These are phyloP conservation scores for Cladophialophora yegresii DNA, from an alignment of 2,329 filamentous ascomycete species.

Conservation along the genomic window DNA sequence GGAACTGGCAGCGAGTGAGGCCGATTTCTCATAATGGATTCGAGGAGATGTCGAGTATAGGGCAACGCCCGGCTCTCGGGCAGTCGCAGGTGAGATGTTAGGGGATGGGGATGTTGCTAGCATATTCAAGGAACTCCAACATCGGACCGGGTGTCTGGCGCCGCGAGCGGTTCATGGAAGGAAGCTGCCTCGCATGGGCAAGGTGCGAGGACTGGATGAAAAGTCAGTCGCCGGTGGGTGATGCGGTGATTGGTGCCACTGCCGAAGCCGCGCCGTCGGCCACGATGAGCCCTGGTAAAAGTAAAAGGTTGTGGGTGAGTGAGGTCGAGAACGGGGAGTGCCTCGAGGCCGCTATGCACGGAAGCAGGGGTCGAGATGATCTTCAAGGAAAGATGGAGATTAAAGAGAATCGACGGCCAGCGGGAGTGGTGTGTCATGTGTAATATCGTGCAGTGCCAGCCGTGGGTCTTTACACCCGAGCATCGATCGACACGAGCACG, in stretches of 20 bases:
- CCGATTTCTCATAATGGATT: conserved; percentile 26
- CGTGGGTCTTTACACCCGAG: not conserved
- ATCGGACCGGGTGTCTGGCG: conserved; percentile 22
- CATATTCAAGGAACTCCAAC: conserved; percentile 32
- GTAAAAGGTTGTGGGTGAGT: not conserved
- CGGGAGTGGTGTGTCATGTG: not conserved
- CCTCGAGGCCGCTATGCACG: not conserved
- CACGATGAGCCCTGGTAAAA: not conserved
- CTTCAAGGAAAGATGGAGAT: not conserved
- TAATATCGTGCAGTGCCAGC: not conserved
- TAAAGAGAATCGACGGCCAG: not conserved
- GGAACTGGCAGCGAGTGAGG: conserved; percentile 7
- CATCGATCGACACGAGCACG: conserved; percentile 11
- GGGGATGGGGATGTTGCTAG: conserved; percentile 37
- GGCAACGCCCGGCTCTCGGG: conserved; percentile 20
- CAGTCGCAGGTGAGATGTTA: conserved; percentile 20
- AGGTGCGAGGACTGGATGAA: not conserved
- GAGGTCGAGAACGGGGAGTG: not conserved
- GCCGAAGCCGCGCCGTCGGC: not conserved
- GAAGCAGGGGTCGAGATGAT: not conserved
- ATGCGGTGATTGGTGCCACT: not conserved
- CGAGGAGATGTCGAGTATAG: conserved; percentile 16
- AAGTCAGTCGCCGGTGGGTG: not conserved
- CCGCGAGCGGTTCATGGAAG: conserved; percentile 15
- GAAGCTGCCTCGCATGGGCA: conserved; percentile 8